Percentiles rank a stretch among this genome's conserved stretches.
Conservation (phyloP, 805 yeast species). For the Saccharomycopsis schoenii region DNA sequence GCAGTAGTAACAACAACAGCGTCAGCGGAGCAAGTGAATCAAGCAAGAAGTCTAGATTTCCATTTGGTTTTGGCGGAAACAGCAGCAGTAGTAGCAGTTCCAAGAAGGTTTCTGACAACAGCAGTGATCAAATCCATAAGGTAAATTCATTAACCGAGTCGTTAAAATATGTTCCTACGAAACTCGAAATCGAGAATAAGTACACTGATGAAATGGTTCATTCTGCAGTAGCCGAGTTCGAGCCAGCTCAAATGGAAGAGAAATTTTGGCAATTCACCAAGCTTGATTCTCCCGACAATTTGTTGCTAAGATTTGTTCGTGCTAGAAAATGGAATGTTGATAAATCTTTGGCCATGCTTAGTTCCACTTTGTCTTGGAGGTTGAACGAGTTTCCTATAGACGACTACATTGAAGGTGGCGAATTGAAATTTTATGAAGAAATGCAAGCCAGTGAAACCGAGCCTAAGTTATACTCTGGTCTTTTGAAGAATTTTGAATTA, state of each 20-base stretch:
- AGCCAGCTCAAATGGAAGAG: constrained; percentile 40
- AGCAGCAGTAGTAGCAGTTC: neutral
- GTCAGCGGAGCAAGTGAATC: too few relatives aligned
- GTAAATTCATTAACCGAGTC: constrained; percentile 15
- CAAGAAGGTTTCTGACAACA: neutral
- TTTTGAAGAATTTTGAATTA: constrained; percentile 44
- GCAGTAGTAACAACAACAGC: neutral
- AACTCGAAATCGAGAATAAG: constrained; percentile 24
- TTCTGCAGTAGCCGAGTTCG: constrained; percentile 39
- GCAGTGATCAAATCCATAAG: constrained; percentile 6
- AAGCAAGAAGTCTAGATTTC: neutral
- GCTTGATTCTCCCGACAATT: constrained; percentile 74
- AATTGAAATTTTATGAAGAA: constrained; percentile 31
- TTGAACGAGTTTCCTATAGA: constrained; percentile 49
- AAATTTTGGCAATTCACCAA: constrained; percentile 54
- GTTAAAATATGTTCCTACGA: constrained; percentile 18
- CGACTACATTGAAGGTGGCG: constrained; percentile 59
- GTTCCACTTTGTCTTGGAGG: constrained; percentile 74
- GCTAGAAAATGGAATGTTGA: constrained; percentile 82
- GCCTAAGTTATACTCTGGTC: constrained; percentile 27
- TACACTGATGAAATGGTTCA: constrained; percentile 34
- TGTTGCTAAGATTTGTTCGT: constrained; percentile 63
- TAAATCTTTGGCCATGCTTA: constrained; percentile 58
- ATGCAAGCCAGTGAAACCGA: constrained; percentile 21
- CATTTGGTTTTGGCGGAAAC: neutral